Percentiles rank a stretch among this genome's conserved stretches.
Conservation (phyloP, 2,329 filamentous ascomycete species). For the Fusarium bulbicola region DNA sequence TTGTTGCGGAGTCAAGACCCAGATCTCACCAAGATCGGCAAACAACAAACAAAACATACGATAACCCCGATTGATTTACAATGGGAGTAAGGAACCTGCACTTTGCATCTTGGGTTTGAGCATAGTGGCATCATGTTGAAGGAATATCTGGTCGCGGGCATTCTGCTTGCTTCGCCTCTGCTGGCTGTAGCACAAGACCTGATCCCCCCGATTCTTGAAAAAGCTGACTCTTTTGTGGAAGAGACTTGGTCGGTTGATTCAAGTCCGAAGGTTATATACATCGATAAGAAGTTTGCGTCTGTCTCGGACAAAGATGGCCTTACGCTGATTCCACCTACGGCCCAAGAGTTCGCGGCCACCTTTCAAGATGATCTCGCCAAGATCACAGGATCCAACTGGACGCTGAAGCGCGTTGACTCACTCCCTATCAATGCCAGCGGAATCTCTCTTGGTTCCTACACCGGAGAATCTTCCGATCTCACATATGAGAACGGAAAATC, state of each 20-base stretch:
- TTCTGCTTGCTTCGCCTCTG: not conserved
- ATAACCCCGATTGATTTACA: not conserved
- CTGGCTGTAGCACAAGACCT: not conserved
- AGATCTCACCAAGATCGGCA: not conserved
- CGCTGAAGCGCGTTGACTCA: not conserved
- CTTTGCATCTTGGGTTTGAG: fast-evolving
- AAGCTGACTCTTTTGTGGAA: not conserved
- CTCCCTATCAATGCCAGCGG: not conserved
- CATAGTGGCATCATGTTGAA: not conserved
- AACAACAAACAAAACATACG: not conserved
- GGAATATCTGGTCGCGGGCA: not conserved
- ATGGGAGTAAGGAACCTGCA: fast-evolving
- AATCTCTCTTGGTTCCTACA: not conserved
- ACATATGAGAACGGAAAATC: conserved; percentile 1
- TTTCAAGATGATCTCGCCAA: conserved; percentile 9
- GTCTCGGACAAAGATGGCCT: not conserved
- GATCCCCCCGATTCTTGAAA: conserved; percentile 1
- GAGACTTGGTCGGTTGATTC: not conserved
- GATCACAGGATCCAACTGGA: conserved; percentile 11
- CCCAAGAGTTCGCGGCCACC: not conserved
- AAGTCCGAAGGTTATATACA: not conserved
- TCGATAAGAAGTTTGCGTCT: not conserved
- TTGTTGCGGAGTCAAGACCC: not conserved
- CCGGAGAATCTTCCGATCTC: not conserved
- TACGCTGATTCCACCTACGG: conserved; percentile 3